Evolutionary conservation across 768 basidiomycete genomes (phyloP).

Genomic region (Leucogyrophana mollusca): DNA sequence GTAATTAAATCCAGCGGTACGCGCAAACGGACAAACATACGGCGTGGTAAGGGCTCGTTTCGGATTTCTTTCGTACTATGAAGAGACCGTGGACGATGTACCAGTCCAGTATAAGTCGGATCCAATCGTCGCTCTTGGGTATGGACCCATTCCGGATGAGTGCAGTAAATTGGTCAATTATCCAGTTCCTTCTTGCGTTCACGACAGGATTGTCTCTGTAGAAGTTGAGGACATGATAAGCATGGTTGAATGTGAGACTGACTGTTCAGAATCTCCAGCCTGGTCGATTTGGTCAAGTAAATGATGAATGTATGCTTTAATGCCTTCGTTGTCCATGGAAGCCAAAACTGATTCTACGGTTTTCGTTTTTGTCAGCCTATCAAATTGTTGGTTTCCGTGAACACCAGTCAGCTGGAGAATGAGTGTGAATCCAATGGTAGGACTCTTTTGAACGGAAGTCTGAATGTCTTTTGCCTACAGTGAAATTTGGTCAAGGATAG

Average conservation of each 20-base stretch:
- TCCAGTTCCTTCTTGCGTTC: conserved; percentile 71
- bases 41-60: conserved; percentile 55
- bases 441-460: conserved; percentile 68
- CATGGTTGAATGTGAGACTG: conserved; percentile 17
- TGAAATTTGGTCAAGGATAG: background rate
- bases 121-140: conserved; percentile 79
- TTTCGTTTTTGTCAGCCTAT: conserved; percentile 89
- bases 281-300: conserved; percentile 64
- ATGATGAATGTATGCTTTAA: conserved; percentile 73
- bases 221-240: background rate
- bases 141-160: conserved; percentile 79
- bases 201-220: conserved; percentile 44
- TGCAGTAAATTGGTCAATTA: conserved; percentile 78
- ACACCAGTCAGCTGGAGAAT: conserved; percentile 82
- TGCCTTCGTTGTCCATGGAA: conserved; percentile 70
- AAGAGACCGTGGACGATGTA: conserved; percentile 82
- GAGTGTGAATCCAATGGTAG: conserved; percentile 79
- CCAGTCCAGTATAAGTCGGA: conserved; percentile 76
- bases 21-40: conserved; percentile 41
- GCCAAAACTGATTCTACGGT: conserved; percentile 84
- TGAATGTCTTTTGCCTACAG: conserved; percentile 74
- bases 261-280: conserved; percentile 41
- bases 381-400: conserved; percentile 85
- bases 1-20: conserved; percentile 4
- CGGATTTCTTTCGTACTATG: conserved; percentile 66